Evolutionary conservation across 2,329 filamentous ascomycete genomes (phyloP).

Genomic region (Cladophialophora carrionii): DNA sequence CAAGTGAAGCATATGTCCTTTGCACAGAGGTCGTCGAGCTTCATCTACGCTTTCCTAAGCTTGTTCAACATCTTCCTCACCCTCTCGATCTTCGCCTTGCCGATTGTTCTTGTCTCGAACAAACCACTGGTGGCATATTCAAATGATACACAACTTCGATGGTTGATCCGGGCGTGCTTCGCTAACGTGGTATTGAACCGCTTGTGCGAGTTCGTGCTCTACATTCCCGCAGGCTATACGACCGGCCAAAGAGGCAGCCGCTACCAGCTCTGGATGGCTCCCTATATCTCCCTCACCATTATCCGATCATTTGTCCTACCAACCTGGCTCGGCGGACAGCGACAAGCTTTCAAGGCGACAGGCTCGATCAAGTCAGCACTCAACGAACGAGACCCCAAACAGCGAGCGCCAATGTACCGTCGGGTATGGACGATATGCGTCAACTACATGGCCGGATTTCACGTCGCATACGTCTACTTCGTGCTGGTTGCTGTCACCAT

Average conservation of each 20-base stretch:
- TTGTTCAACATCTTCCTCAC: constrained; percentile 61
- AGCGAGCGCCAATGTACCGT: constrained; percentile 51
- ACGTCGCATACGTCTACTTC: constrained; percentile 59
- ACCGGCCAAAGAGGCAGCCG: constrained; percentile 61
- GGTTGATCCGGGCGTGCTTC: constrained; percentile 62
- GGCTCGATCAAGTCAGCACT: constrained; percentile 61
- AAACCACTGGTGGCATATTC: constrained; percentile 62
- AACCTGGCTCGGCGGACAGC: constrained; percentile 62
- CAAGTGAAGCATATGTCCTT: constrained; percentile 58
- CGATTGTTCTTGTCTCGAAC: constrained; percentile 61
- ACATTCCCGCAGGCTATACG: constrained; percentile 62
- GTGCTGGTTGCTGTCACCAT: constrained; percentile 56
- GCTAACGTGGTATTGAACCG: constrained; percentile 56
- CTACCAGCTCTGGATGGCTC: constrained; percentile 66
- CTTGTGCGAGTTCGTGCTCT: constrained; percentile 62
- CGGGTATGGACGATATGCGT: constrained; percentile 60
- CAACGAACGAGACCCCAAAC: constrained; percentile 59
- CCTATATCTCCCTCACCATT: constrained; percentile 63
- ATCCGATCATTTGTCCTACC: constrained; percentile 63
- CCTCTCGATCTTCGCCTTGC: constrained; percentile 61
- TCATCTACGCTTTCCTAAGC: constrained; percentile 60
- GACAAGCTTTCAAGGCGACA: constrained; percentile 64
- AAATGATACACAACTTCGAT: constrained; percentile 58
- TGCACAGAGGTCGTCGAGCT: constrained; percentile 63
- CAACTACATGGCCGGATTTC: constrained; percentile 61